These are phyloP conservation scores for Aspergillus pseudoterreus DNA, from an alignment of 2,329 filamentous ascomycete genomes.

Conservation along the genomic window DNA sequence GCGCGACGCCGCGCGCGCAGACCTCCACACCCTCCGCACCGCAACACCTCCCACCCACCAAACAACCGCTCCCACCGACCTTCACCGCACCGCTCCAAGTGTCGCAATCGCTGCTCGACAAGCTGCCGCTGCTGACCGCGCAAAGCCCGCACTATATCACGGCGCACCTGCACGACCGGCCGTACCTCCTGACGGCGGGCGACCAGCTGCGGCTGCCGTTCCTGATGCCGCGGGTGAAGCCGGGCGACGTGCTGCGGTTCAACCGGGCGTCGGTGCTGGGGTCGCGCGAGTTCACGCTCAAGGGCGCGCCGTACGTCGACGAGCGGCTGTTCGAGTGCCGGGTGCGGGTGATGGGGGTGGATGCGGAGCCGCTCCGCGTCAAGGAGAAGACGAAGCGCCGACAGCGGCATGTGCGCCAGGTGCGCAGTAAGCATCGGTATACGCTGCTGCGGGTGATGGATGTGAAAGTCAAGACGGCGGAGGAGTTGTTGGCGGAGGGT, in stretches of 20 bases:
- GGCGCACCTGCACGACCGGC: conserved; percentile 46
- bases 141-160: conserved; percentile 47
- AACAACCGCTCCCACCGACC: conserved; percentile 35
- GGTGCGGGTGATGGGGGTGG: conserved; percentile 77
- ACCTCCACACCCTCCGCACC: conserved; percentile 10
- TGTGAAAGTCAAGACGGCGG: conserved; percentile 61
- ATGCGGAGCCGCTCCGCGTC: conserved; percentile 72
- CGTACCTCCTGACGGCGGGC: conserved; percentile 55
- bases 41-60: conserved; percentile 24
- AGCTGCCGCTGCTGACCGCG: conserved; percentile 42
- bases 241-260: conserved; percentile 82
- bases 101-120: conserved; percentile 37
- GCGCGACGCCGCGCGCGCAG: conserved; percentile 23
- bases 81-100: conserved; percentile 39
- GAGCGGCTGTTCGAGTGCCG: conserved; percentile 80
- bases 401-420: conserved; percentile 63
- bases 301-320: conserved; percentile 77
- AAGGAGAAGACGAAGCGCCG: conserved; percentile 81
- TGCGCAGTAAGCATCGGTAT: conserved; percentile 86
- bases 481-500: conserved; percentile 49
- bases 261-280: conserved; percentile 81
- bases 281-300: conserved; percentile 84
- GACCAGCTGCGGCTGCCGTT: conserved; percentile 76
- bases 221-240: conserved; percentile 68
- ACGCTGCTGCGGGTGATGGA: conserved; percentile 84